Base-by-base conservation (phyloP, 2,329 filamentous ascomycete genomes). In the Hypocrella siamensis region DNA sequence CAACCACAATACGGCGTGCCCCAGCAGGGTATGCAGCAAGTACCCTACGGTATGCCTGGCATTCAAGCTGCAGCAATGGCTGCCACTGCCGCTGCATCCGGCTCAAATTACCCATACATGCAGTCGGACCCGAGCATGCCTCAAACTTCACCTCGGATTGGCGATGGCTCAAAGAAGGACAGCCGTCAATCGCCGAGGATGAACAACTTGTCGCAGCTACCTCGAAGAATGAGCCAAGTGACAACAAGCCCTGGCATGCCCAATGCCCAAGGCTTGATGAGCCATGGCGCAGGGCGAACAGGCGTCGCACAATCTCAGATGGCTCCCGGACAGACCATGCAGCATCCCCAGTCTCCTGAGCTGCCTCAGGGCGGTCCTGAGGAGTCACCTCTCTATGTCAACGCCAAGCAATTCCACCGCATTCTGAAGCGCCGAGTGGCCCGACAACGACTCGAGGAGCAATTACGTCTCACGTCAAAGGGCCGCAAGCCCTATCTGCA, bases 361-460 rank as follows among this genome's bases (percentile, higher is more conserved):
- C 73, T 90, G 45, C 70, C 79, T 1, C 63, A 78, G 3, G 65
- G 68, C 11, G 69, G 70, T 11, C 75, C 76, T 4, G 90, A 96
- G 52, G 90, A 98, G 50, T 88, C 88, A 1, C 90, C 90, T 0
- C 63, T 98, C 1, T 98, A 98, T 45, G 90, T 98, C 47, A 98
- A 98, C 47, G 90, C 90, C 5, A 98, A 98, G 54, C 90, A 98
- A 48, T 98, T 98, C 45, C 90, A 98, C 52, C 80, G 90, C 17
- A 98, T 98, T 30, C 59, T 98, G 33, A 96, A 98, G 64, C 73
- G 90, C 35, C 74, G 90, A 36, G 84, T 96, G 40, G 90, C 90
- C 6, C 73, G 90, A 21, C 90, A 96, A 55, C 84, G 83, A 52
- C 65, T 98, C 12, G 90, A 98, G 53, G 90, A 98, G 53, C 82